Evolutionary conservation across 2,329 filamentous ascomycete species (phyloP).

Genomic region (Aureobasidium musti): DNA sequence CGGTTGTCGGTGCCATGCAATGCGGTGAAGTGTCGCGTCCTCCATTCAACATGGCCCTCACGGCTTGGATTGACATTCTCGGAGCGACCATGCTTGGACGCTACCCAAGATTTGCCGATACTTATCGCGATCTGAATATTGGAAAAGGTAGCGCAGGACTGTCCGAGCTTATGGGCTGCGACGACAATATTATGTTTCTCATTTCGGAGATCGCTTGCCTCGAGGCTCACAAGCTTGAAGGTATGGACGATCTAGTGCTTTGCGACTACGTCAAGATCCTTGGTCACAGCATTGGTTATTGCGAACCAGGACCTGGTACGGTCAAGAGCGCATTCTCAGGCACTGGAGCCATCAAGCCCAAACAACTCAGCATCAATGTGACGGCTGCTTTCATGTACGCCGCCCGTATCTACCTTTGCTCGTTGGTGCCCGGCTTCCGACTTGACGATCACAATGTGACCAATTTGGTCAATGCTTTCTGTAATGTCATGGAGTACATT

Average conservation of each 20-base stretch:
- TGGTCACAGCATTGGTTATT: conserved; percentile 80
- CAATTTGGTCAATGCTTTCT: conserved; percentile 75
- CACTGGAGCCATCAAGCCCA: conserved; percentile 75
- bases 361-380: conserved; percentile 84
- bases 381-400: conserved; percentile 88
- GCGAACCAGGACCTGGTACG: conserved; percentile 55
- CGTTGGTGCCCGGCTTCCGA: conserved; percentile 84
- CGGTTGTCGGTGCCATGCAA: conserved; percentile 56
- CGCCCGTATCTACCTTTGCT: conserved; percentile 95
- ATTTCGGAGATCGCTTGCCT: conserved; percentile 97
- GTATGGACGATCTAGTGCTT: conserved; percentile 80
- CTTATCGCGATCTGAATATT: conserved; percentile 93
- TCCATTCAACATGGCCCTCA: conserved; percentile 93
- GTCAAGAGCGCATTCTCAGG: conserved; percentile 56
- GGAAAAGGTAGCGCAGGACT: conserved; percentile 67
- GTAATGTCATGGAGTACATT: conserved; percentile 75
- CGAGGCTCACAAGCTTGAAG: conserved; percentile 79
- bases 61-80: conserved; percentile 95
- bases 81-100: conserved; percentile 88
- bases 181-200: conserved; percentile 95
- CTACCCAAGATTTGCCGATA: conserved; percentile 85
- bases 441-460: conserved; percentile 72
- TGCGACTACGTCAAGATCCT: conserved; percentile 89
- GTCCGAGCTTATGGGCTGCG: conserved; percentile 93
- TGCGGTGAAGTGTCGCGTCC: conserved; percentile 55